Conservation (phyloP, 768 basidiomycete genomes). For the Galerina marginata region DNA sequence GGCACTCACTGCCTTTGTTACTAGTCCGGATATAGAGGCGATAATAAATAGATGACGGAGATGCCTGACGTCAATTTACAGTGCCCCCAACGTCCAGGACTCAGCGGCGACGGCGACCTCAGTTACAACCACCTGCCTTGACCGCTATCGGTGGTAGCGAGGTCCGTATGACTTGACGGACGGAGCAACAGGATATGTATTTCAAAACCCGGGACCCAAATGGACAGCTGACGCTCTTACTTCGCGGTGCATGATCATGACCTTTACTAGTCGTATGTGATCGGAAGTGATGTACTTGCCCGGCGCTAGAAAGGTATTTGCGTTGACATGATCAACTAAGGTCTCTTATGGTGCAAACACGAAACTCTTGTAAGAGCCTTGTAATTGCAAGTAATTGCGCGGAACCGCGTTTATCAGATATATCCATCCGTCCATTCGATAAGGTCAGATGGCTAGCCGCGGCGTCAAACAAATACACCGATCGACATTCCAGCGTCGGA, state of each 20-base stretch:
- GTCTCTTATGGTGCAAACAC: too few species aligned
- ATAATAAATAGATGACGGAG: slow-evolving; percentile 8
- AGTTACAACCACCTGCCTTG: not conserved
- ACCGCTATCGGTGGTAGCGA: slow-evolving; percentile 8
- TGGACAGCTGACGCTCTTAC: slow-evolving; percentile 13
- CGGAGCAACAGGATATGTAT: slow-evolving; percentile 15
- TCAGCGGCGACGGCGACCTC: slow-evolving; percentile 13
- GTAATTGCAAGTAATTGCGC: not conserved
- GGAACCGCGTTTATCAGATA: too few species aligned
- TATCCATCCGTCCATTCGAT: not conserved
- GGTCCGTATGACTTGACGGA: slow-evolving; percentile 16
- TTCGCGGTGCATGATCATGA: slow-evolving; percentile 15
- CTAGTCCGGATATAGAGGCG: slow-evolving; percentile 8
- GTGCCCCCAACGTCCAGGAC: not conserved
- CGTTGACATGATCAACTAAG: slow-evolving; percentile 5
- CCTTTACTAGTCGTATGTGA: not conserved
- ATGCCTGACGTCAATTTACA: slow-evolving; percentile 5
- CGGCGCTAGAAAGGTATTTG: slow-evolving; percentile 11
- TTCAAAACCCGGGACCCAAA: slow-evolving; percentile 6
- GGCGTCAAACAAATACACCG: not conserved
- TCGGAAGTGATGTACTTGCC: slow-evolving; percentile 1
- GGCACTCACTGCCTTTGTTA: not conserved
- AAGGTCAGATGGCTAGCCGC: not conserved
- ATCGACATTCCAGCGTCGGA: not conserved
- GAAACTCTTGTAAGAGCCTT: too few species aligned